Evolutionary conservation across 495 filamentous ascomycete species (phyloP).

Genomic region (Aspergillus biplanus): DNA sequence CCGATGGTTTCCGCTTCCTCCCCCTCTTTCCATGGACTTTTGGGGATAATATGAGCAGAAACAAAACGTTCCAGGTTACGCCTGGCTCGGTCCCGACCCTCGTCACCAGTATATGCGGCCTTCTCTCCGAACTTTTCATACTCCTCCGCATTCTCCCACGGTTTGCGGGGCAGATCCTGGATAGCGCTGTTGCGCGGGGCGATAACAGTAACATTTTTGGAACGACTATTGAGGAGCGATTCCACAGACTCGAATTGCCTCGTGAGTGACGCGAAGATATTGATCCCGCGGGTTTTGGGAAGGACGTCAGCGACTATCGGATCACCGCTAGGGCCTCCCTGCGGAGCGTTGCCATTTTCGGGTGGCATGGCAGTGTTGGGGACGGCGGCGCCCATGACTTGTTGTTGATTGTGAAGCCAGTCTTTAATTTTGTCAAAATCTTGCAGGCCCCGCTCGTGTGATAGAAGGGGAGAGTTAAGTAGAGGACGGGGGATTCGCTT

Average conservation of each 20-base stretch:
- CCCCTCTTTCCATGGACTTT: slow-evolving; percentile 78
- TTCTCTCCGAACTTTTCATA: slow-evolving; percentile 69
- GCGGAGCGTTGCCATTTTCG: slow-evolving; percentile 20
- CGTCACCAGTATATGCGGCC: slow-evolving; percentile 76
- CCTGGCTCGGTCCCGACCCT: slow-evolving; percentile 78
- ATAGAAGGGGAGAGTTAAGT: slow-evolving; percentile 20
- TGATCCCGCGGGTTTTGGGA: slow-evolving; percentile 77
- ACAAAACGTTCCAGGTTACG: slow-evolving; percentile 82
- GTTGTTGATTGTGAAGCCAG: slow-evolving; percentile 36
- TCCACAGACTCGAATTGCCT: slow-evolving; percentile 76
- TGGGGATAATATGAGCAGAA: slow-evolving; percentile 79
- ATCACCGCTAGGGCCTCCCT: slow-evolving; percentile 25
- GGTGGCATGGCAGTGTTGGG: slow-evolving; percentile 43
- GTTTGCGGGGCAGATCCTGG: slow-evolving; percentile 79
- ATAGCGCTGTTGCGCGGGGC: slow-evolving; percentile 85
- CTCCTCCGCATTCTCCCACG: slow-evolving; percentile 90
- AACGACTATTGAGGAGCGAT: slow-evolving; percentile 68
- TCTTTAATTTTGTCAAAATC: slow-evolving; percentile 18
- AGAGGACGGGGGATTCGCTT: slow-evolving; percentile 27
- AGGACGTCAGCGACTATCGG: slow-evolving; percentile 84
- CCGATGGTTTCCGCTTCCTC: slow-evolving; percentile 71
- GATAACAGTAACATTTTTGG: slow-evolving; percentile 82
- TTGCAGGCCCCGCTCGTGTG: slow-evolving; percentile 16
- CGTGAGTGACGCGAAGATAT: slow-evolving; percentile 85
- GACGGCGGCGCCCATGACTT: slow-evolving; percentile 35